phyloP scores from a whole-genome alignment of 2,329 filamentous ascomycete genomes.

The Myriosclerotinia duriaeana region DNA sequence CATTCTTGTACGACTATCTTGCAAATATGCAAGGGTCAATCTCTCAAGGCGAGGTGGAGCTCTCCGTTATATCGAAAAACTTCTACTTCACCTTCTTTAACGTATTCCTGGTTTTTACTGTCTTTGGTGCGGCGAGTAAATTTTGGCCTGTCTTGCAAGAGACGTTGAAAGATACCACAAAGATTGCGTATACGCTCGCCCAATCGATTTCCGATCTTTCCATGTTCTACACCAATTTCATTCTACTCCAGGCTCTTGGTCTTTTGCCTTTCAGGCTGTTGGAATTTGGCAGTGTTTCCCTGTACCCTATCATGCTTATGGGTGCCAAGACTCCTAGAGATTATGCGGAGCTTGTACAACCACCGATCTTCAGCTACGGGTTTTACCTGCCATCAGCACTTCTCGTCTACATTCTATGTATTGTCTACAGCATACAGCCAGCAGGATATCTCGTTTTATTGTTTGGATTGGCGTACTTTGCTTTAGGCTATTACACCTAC shows the following conservation, averaged over 20 bases:
- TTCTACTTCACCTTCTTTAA: constrained; percentile 99
- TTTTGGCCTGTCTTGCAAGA: constrained; percentile 72
- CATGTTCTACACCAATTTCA: constrained; percentile 88
- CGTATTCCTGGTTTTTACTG: constrained; percentile 91
- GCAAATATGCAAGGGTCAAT: constrained; percentile 92
- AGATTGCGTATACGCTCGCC: constrained; percentile 74
- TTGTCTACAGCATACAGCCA: constrained; percentile 87
- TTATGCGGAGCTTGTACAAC: constrained; percentile 75
- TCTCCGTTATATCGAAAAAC: constrained; percentile 96
- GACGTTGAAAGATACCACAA: constrained; percentile 74
- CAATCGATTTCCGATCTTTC: constrained; percentile 70
- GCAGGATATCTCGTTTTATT: constrained; percentile 78
- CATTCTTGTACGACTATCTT: constrained; percentile 91
- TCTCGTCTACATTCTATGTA: constrained; percentile 89
- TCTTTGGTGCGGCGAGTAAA: constrained; percentile 76
- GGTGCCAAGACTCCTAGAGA: constrained; percentile 86
- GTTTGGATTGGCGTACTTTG: constrained; percentile 79
- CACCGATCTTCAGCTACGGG: constrained; percentile 89
- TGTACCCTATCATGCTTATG: constrained; percentile 79
- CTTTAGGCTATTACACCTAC: constrained; percentile 83
- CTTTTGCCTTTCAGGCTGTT: constrained; percentile 89
- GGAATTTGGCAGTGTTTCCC: constrained; percentile 79
- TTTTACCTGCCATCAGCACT: constrained; percentile 93
- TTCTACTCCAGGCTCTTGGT: constrained; percentile 90
- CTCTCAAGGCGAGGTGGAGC: constrained; percentile 88